Conservation (phyloP, 202 grass and related monocot genomes). For the Cymbopogon flexuosus region DNA sequence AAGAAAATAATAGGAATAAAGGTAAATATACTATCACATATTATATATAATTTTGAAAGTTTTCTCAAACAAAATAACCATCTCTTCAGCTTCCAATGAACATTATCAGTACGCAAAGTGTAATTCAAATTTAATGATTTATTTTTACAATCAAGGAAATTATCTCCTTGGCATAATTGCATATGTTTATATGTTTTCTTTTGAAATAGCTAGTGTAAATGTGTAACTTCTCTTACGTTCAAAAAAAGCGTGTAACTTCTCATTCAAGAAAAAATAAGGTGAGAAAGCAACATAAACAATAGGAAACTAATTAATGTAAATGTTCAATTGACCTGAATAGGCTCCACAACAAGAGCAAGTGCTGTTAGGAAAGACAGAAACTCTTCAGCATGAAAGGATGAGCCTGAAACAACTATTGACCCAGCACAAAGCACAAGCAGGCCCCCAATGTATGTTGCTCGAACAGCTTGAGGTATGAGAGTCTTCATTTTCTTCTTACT, state of each 20-base stretch:
- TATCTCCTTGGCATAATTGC: background rate
- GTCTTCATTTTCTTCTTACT: conserved; percentile 79
- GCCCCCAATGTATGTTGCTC: conserved; percentile 55
- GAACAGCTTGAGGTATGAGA: conserved; percentile 64
- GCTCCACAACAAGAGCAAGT: conserved; percentile 60
- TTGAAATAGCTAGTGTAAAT: background rate
- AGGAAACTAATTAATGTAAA: conserved; percentile 21
- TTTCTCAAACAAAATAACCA: background rate
- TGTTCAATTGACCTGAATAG: conserved; percentile 54
- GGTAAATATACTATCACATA: conserved; percentile 2
- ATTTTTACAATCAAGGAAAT: background rate
- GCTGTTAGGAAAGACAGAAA: conserved; percentile 66
- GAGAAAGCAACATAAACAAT: background rate
- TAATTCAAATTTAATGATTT: background rate
- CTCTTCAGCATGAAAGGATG: conserved; percentile 43
- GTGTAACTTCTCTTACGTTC: background rate
- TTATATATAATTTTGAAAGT: background rate
- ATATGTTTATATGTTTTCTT: background rate
- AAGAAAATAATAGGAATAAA: background rate
- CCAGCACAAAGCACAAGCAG: conserved; percentile 55
- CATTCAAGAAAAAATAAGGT: background rate
- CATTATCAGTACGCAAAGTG: background rate
- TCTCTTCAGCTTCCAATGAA: conserved; percentile 5
- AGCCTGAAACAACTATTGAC: conserved; percentile 49
- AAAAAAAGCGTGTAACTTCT: background rate